A percentile compares a stretch with the other conserved stretches of the same genome.
phyloP scores from a whole-genome alignment of 2,329 filamentous ascomycete species.

The Aspergillus novofumigatus region DNA sequence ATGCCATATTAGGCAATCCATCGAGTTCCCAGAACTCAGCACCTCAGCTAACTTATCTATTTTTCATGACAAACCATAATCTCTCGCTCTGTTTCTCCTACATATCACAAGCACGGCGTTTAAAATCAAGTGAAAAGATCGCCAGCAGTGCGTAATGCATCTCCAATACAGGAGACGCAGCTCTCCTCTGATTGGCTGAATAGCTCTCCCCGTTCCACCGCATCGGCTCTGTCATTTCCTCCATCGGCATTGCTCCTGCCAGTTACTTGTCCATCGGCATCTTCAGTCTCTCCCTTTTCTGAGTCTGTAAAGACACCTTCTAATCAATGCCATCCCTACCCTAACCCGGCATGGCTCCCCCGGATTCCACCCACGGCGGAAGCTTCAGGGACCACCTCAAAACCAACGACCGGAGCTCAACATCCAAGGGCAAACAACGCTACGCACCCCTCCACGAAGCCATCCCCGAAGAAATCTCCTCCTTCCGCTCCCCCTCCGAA shows the following conservation, averaged over 20 bases:
- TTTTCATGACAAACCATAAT: too few species aligned
- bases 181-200: not conserved
- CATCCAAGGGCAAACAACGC: constrained; percentile 2
- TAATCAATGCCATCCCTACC: not conserved
- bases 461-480: constrained; percentile 16
- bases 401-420: not conserved
- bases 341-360: not conserved
- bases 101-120: not conserved
- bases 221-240: not conserved
- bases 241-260: too few species aligned
- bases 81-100: not conserved
- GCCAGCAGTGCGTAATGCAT: not conserved
- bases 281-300: not conserved
- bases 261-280: not conserved
- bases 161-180: not conserved
- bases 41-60: too few species aligned
- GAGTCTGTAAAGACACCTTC: not conserved
- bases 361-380: constrained; percentile 1
- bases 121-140: not conserved
- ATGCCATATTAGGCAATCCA: too few species aligned
- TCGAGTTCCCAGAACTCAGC: too few species aligned
- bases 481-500: not conserved
- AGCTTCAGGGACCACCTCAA: constrained; percentile 2
- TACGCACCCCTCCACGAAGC: constrained; percentile 16
- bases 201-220: not conserved